Conservation (phyloP, 1,139 yeast species). For the Magnusiomyces suaveolens region DNA sequence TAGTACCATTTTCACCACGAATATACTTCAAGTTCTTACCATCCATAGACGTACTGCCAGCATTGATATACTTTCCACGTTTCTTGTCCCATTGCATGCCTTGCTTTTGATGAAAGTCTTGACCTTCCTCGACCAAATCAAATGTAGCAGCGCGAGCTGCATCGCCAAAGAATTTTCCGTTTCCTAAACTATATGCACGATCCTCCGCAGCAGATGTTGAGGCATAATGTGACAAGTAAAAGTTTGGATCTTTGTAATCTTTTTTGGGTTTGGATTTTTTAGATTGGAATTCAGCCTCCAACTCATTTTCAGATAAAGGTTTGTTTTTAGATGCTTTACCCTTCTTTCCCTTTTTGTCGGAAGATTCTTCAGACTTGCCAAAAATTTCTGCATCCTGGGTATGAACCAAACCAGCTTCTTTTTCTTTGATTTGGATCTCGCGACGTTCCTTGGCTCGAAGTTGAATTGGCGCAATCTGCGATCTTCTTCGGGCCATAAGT, state of each 20-base stretch:
- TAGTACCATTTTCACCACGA: constrained; percentile 90
- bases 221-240: constrained; percentile 83
- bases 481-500: constrained; percentile 77
- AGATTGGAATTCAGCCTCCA: not conserved
- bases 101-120: constrained; percentile 46
- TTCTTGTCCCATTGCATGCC: constrained; percentile 90
- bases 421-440: constrained; percentile 55
- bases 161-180: constrained; percentile 56
- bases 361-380: constrained; percentile 37
- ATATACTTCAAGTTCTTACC: constrained; percentile 48
- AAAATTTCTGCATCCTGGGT: constrained; percentile 63
- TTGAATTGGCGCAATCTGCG: constrained; percentile 82
- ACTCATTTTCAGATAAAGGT: not conserved
- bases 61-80: constrained; percentile 81
- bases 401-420: constrained; percentile 66
- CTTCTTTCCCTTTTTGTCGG: constrained; percentile 13
- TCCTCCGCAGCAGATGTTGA: constrained; percentile 70
- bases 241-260: constrained; percentile 67
- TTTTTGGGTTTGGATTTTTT: constrained; percentile 1
- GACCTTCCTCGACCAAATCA: constrained; percentile 70
- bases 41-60: constrained; percentile 52
- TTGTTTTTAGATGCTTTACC: constrained; percentile 6
- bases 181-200: constrained; percentile 49
- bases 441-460: constrained; percentile 62
- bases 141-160: constrained; percentile 80